phyloP scores from a whole-genome alignment of 2,329 filamentous ascomycete species.

The Fusarium miscanthi region DNA sequence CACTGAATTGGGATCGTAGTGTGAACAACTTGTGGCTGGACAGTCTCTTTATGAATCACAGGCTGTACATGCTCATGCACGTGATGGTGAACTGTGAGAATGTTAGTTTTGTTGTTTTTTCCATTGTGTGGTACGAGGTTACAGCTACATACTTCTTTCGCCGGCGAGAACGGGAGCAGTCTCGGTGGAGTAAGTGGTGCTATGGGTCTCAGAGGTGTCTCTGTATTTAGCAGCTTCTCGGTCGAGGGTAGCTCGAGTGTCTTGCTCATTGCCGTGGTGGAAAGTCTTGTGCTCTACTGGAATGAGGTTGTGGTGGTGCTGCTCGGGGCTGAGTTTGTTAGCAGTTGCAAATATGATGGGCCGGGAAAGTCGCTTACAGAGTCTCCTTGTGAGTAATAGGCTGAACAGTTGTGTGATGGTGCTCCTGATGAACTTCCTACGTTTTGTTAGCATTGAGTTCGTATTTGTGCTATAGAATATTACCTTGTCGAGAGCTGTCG shows the following conservation, averaged over 20 bases:
- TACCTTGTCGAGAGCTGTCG: conserved; percentile 69
- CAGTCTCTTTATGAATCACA: conserved; percentile 74
- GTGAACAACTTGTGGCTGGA: conserved; percentile 76
- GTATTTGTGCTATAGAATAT: no score
- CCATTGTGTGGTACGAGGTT: neutral
- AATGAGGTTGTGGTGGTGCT: conserved; percentile 69
- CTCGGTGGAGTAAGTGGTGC: conserved; percentile 44
- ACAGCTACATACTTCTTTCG: conserved; percentile 39
- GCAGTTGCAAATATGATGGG: neutral
- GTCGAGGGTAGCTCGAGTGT: conserved; percentile 59
- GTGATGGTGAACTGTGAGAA: conserved; percentile 49
- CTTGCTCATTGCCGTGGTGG: conserved; percentile 67
- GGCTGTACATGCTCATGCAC: conserved; percentile 78
- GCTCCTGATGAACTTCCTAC: conserved; percentile 74
- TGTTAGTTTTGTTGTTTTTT: neutral
- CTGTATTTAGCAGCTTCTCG: conserved; percentile 58
- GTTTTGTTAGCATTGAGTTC: no score
- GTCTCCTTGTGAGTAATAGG: conserved; percentile 59
- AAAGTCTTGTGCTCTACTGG: conserved; percentile 70
- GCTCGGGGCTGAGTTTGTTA: conserved; percentile 59
- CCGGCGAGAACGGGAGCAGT: conserved; percentile 43
- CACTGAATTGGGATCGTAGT: conserved; percentile 75
- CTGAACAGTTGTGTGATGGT: conserved; percentile 77
- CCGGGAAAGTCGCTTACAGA: conserved; percentile 55
- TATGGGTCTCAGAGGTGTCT: conserved; percentile 45